Conservation (phyloP, 2,329 filamentous ascomycete species). For the Fusarium pseudonygamai region DNA sequence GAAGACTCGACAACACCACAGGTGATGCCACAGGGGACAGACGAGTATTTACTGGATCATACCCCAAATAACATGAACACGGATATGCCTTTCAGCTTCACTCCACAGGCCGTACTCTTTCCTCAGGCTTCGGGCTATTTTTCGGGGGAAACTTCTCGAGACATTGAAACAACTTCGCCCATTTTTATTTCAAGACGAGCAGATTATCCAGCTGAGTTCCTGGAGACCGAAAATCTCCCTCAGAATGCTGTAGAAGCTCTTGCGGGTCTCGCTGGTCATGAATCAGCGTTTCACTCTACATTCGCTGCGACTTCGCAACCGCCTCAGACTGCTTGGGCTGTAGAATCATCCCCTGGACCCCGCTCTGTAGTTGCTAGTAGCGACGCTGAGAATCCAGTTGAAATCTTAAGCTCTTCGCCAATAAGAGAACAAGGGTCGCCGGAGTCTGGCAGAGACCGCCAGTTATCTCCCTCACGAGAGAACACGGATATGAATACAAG, state of each 20-base stretch:
- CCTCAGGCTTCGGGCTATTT: conserved; percentile 25
- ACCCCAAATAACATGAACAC: conserved; percentile 14
- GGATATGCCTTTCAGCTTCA: conserved; percentile 31
- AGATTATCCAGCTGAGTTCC: conserved; percentile 38
- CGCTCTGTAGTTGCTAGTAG: conserved; percentile 17
- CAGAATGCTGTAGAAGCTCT: conserved; percentile 14
- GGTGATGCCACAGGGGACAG: background rate
- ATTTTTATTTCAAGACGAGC: conserved; percentile 8
- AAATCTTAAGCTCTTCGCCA: conserved; percentile 39
- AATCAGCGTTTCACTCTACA: conserved; percentile 11
- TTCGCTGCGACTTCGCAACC: conserved; percentile 12
- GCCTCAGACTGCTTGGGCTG: conserved; percentile 20
- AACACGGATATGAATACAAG: background rate
- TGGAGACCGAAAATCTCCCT: conserved; percentile 20
- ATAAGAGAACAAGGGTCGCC: conserved; percentile 19
- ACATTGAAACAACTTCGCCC: conserved; percentile 5
- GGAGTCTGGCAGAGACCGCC: conserved; percentile 7
- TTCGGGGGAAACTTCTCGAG: background rate
- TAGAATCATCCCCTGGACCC: conserved; percentile 6
- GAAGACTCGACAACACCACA: conserved; percentile 4
- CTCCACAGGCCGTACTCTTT: conserved; percentile 32
- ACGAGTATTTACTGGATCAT: conserved; percentile 20
- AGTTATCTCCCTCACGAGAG: conserved; percentile 10
- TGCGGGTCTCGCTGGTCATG: conserved; percentile 15
- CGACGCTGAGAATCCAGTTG: conserved; percentile 34